Conservation (phyloP, 2,329 filamentous ascomycete species). For the Nothophaeocryptopus gaeumannii region DNA sequence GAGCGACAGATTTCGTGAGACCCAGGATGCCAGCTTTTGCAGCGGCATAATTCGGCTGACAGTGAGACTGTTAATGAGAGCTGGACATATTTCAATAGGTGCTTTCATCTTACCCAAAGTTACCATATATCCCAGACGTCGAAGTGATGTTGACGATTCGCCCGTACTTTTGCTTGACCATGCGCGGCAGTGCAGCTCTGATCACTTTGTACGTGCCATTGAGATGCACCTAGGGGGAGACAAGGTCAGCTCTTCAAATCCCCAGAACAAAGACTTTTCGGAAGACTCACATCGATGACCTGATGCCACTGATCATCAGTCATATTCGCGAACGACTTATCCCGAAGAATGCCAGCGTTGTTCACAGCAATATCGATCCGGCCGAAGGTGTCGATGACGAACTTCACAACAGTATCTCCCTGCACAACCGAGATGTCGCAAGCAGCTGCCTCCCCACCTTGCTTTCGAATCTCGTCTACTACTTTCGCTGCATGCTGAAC, state of each 20-base stretch:
- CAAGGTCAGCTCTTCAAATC: too few species aligned
- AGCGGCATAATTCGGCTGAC: constrained; percentile 66
- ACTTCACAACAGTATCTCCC: constrained; percentile 83
- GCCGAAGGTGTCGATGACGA: constrained; percentile 85
- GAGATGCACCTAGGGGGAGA: constrained; percentile 59
- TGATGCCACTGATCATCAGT: constrained; percentile 86
- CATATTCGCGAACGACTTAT: constrained; percentile 98
- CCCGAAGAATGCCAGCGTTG: constrained; percentile 92
- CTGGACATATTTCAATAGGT: constrained; percentile 71
- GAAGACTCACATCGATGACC: constrained; percentile 63
- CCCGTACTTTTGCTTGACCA: constrained; percentile 97
- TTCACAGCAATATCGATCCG: constrained; percentile 87
- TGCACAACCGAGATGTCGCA: constrained; percentile 91
- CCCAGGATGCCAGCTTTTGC: constrained; percentile 71
- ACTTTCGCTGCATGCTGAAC: constrained; percentile 83
- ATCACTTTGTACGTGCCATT: constrained; percentile 92
- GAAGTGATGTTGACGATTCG: constrained; percentile 93
- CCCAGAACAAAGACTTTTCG: too few species aligned
- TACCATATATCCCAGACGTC: constrained; percentile 94
- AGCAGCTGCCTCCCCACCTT: constrained; percentile 82
- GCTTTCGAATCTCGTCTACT: constrained; percentile 83
- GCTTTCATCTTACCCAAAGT: constrained; percentile 88
- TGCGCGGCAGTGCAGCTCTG: constrained; percentile 93
- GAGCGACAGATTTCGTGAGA: constrained; percentile 83
- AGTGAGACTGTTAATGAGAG: constrained; percentile 61